Evolutionary conservation across 225 moss, liverwort and hornwort species (phyloP), one percentile per base, ranked within the genome.

Genomic region (Straminergon stramineum): DNA sequence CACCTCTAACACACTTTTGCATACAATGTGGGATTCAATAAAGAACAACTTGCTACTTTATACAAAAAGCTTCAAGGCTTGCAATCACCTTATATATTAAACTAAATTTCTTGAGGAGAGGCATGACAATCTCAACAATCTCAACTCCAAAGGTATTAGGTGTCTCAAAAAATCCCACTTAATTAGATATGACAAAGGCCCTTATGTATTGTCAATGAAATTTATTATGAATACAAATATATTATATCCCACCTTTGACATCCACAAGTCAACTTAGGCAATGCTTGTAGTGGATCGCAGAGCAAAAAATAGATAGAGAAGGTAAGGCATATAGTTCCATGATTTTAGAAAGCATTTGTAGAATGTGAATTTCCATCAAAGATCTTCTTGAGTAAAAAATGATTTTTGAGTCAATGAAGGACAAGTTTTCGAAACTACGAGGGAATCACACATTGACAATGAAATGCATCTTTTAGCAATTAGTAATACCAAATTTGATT

Each of bases 131-230:
- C 43, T 43, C 9, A 73, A 1, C 3, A 41, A 41, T 15, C 24
- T 7, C 0, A 0, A 1, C 35, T 71, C 26, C 3, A 26, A 0
- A 15, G 26, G 41, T 15, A 71, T 8, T 26, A 4, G 9, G 0
- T 16, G 9, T 27, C 16, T 43, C 73, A 27, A 43, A 43, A 27
- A 27, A 2, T 27, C 12, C 41, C 27, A 71, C 26, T 5, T 9
- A n/a, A n/a, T n/a, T n/a, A 43, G 0, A 27, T 71, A 71, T 26
- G 15, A 26, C 0, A 2, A 2, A 2, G 5, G 28, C 17, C 16
- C 1, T 6, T 43, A 27, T 43, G 4, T 27, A 11, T 1, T 28
- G 1, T 73, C 27, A 73, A 43, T 28, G 73, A 43, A 28, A 6
- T 43, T 74, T 45, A 17, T 4, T 15, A 17, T 43, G 10, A 16